Evolutionary conservation across 805 yeast species (phyloP).

Genomic region (Kurtzmaniella cleridarum): DNA sequence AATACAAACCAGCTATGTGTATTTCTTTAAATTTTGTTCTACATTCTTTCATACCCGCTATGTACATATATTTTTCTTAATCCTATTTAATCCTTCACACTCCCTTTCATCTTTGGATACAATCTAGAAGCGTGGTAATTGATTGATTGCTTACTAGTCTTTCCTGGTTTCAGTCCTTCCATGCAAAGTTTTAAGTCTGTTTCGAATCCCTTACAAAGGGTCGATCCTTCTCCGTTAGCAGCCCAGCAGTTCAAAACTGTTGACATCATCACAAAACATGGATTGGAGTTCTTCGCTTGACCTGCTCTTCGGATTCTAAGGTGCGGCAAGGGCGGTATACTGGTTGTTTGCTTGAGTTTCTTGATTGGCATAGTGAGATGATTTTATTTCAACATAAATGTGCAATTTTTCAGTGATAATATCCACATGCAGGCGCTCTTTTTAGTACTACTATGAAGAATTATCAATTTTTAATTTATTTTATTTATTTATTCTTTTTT

Average conservation of each 20-base stretch:
- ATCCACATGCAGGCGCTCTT: no score
- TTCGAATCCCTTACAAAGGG: constrained; percentile 60
- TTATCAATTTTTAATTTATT: no score
- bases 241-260: constrained; percentile 93
- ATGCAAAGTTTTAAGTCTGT: constrained; percentile 71
- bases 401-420: no score
- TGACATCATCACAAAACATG: constrained; percentile 79
- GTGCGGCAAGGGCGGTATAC: constrained; percentile 67
- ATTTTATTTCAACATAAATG: no score
- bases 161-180: constrained; percentile 39
- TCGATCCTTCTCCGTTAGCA: constrained; percentile 80
- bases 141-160: constrained; percentile 39
- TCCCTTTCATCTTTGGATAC: constrained; percentile 49
- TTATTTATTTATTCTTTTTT: no score
- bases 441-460: no score
- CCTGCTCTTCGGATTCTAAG: constrained; percentile 65
- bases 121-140: constrained; percentile 55
- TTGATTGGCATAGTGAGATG: constrained; percentile 33
- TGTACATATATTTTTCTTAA: not conserved
- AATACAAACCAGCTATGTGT: no score
- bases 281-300: constrained; percentile 52
- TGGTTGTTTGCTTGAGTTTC: constrained; percentile 36
- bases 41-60: not conserved
- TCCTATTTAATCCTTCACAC: constrained; percentile 26
- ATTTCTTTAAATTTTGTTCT: no score